phyloP scores from a whole-genome alignment of 495 filamentous ascomycete genomes.

The Niebla homalea region DNA sequence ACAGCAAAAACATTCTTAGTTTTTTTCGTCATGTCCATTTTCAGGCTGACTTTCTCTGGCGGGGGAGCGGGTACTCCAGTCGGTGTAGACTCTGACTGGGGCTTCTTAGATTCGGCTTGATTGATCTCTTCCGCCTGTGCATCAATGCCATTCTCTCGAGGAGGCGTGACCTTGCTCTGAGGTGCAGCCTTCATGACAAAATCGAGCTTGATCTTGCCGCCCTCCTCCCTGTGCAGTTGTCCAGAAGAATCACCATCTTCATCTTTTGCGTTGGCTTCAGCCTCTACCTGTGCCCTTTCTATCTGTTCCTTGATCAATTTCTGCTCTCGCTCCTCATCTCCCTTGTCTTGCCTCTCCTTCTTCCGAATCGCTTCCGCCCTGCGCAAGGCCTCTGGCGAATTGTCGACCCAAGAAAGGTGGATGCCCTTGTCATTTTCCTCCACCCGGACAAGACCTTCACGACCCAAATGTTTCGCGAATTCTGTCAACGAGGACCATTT shows the following conservation, averaged over 20 bases:
- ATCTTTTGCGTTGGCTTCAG: conserved; percentile 32
- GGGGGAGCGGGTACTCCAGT: conserved; percentile 17
- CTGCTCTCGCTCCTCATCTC: conserved; percentile 82
- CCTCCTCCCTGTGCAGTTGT: conserved; percentile 54
- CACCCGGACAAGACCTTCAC: conserved; percentile 73
- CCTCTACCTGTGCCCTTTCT: conserved; percentile 46
- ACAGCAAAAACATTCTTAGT: conserved; percentile 76
- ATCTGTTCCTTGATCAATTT: conserved; percentile 68
- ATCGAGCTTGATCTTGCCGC: conserved; percentile 71
- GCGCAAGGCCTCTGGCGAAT: conserved; percentile 67
- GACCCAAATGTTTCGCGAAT: conserved; percentile 71
- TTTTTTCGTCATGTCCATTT: conserved; percentile 41
- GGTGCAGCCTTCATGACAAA: conserved; percentile 39
- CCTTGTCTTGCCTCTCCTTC: conserved; percentile 75
- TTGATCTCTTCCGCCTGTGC: conserved; percentile 3
- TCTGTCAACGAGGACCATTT: conserved; percentile 74
- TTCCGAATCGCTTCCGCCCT: conserved; percentile 65
- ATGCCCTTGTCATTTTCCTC: conserved; percentile 75
- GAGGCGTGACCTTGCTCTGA: conserved; percentile 20
- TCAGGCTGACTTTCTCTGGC: conserved; percentile 39
- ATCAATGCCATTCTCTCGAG: conserved; percentile 3
- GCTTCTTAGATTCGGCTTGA: background rate
- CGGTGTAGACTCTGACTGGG: conserved; percentile 16
- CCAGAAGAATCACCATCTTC: conserved; percentile 35
- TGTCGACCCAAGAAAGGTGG: conserved; percentile 82